Base-by-base conservation (phyloP, 257 asterid genomes). In the Linaria vulgaris region DNA sequence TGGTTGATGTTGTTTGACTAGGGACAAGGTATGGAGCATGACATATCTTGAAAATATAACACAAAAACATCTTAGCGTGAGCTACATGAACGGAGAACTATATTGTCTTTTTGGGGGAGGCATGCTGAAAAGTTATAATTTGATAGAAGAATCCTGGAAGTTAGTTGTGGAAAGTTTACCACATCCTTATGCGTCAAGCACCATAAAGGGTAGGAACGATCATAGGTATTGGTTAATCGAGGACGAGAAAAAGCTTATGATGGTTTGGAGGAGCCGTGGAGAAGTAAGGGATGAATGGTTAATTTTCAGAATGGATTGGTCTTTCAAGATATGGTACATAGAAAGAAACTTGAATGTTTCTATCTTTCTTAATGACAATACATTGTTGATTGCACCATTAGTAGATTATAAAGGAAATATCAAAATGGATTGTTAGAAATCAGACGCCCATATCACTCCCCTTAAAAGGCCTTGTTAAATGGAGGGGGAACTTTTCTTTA, bases 221-320 rank as follows among this genome's bases (percentile, higher is more conserved):
- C n/a, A 5, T 10, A 10, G 12, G n/a, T 6, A 4, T 39, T 58
- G 50, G 64, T 58, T 58, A 38, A 12, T 58, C 49, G 50, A 39
- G 49, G 48, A 10, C 1, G 31, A 31, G 19, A 31, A 6, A 12
- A 4, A 48, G 17, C 49, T 31, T 48, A 30, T 48, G 15, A 19
- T 49, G 31, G 14, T 27, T 27, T 37, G 20, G 4, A 1, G 2
- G 15, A 14, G 6, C 5, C 0, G 4, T 5, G 47, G 14, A 25
- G 3, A n/a, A n/a, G n/a, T n/a, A 17, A 14, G 1, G 5, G 16
- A 20, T 17, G 0, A 2, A 19, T 61, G 57, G 67, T 14, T 8
- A 16, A 30, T 62, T 12, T 62, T 62, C 31, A 48, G 34, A 12
- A 30, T 48, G 12, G 68, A 63, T 34, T 30, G 47, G 68, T 46